Evolutionary conservation across 2,329 filamentous ascomycete genomes (phyloP).

Genomic region (Nemania sp.): DNA sequence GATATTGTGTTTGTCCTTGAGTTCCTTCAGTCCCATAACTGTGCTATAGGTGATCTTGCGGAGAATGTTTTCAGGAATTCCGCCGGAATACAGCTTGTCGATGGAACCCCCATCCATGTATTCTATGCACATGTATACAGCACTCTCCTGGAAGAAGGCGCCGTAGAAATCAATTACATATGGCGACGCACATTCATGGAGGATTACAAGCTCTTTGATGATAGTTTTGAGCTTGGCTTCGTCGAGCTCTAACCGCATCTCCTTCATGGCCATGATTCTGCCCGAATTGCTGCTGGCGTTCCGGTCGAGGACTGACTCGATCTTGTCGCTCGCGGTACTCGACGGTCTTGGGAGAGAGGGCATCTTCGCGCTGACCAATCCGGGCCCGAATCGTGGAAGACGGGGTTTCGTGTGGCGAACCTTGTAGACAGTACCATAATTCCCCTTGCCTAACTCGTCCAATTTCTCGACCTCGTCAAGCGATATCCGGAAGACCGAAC

Average conservation of each 20-base stretch:
- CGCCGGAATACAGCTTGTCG: slow-evolving; percentile 91
- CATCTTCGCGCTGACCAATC: slow-evolving; percentile 56
- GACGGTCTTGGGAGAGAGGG: slow-evolving; percentile 46
- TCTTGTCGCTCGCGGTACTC: slow-evolving; percentile 27
- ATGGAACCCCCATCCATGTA: slow-evolving; percentile 99
- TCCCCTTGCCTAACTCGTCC: slow-evolving; percentile 94
- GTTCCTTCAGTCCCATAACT: slow-evolving; percentile 84
- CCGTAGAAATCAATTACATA: slow-evolving; percentile 99
- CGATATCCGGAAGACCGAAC: slow-evolving; percentile 89
- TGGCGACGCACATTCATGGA: slow-evolving; percentile 92
- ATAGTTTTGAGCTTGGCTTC: slow-evolving; percentile 97
- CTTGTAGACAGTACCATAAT: slow-evolving; percentile 98
- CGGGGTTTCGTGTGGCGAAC: slow-evolving; percentile 78
- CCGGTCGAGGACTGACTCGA: slow-evolving; percentile 33
- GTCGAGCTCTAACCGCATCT: slow-evolving; percentile 92
- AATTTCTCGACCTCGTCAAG: slow-evolving; percentile 90
- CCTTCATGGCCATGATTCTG: slow-evolving; percentile 98
- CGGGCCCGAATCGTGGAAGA: slow-evolving; percentile 62
- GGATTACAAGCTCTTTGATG: slow-evolving; percentile 94
- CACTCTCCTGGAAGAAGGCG: slow-evolving; percentile 97
- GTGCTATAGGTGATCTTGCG: slow-evolving; percentile 90
- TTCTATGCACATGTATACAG: slow-evolving; percentile 99
- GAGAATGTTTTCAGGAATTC: slow-evolving; percentile 85
- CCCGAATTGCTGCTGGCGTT: slow-evolving; percentile 61
- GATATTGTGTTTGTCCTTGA: slow-evolving; percentile 99